phyloP scores from a whole-genome alignment of 2,329 filamentous ascomycete species.

The Sporothrix dimorphospora region DNA sequence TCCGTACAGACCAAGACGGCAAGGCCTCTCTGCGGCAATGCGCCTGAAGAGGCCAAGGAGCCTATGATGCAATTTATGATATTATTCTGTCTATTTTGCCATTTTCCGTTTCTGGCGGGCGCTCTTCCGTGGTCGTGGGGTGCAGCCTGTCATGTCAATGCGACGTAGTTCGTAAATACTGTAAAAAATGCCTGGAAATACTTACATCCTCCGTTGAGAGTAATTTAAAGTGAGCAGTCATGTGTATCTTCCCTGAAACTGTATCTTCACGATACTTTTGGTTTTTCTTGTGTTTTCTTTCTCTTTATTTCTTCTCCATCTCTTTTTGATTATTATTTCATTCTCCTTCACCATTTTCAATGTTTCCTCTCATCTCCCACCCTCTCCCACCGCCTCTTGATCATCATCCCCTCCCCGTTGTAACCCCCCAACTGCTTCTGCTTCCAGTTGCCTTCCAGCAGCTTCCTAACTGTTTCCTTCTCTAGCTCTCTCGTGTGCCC shows the following conservation, averaged over 20 bases:
- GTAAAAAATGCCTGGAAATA: not conserved
- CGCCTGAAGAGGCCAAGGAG: not conserved
- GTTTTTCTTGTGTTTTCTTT: not conserved
- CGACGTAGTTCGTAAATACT: not conserved
- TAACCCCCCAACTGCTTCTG: not conserved
- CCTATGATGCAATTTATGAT: conserved; percentile 22
- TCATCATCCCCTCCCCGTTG: not conserved
- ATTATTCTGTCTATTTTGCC: not conserved
- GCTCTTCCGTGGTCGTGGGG: not conserved
- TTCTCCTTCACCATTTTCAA: not conserved
- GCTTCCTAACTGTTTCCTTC: not conserved
- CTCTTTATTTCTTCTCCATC: not conserved
- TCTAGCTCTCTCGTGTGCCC: not conserved
- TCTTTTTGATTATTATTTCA: not conserved
- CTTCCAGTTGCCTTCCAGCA: conserved; percentile 2
- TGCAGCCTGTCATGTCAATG: not conserved
- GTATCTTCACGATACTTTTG: not conserved
- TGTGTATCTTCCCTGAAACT: not conserved
- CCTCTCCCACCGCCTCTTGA: conserved; percentile 2
- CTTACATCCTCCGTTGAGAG: not conserved
- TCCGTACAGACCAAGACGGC: not conserved
- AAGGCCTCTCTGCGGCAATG: not conserved
- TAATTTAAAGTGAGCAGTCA: not conserved
- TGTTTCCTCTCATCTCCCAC: not conserved
- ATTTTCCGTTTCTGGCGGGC: not conserved